A percentile compares a stretch with the other conserved stretches of the same genome.
Conservation (phyloP, 2,329 filamentous ascomycete species). For the Aspergillus pseudoglaucus region DNA sequence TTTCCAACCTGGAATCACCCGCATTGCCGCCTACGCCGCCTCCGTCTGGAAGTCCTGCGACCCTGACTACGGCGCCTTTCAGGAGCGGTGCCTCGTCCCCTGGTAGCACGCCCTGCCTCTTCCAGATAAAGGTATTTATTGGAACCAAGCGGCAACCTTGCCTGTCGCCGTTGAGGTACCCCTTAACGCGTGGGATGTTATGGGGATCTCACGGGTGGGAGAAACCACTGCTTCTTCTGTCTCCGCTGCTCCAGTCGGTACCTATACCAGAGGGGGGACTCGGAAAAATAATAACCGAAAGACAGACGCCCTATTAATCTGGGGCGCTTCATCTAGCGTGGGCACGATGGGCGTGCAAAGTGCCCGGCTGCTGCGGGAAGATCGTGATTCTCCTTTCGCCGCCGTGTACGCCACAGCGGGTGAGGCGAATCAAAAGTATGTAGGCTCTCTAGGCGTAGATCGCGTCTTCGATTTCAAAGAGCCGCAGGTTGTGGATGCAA, state of each 20-base stretch:
- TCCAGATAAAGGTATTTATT: constrained; percentile 28
- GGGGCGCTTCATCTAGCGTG: constrained; percentile 43
- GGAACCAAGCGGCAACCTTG: constrained; percentile 37
- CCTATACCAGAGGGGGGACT: neutral
- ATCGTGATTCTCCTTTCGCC: constrained; percentile 25
- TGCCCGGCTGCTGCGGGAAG: constrained; percentile 30
- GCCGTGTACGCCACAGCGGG: constrained; percentile 41
- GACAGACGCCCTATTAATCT: constrained; percentile 35
- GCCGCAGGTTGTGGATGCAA: constrained; percentile 16
- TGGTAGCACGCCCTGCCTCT: constrained; percentile 37
- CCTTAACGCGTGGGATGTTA: constrained; percentile 34
- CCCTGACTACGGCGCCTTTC: constrained; percentile 45
- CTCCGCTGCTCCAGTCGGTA: neutral
- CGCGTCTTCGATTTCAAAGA: constrained; percentile 40
- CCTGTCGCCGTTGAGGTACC: constrained; percentile 35
- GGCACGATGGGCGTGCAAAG: constrained; percentile 41
- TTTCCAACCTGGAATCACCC: constrained; percentile 31
- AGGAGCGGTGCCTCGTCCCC: constrained; percentile 38
- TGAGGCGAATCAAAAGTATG: constrained; percentile 26
- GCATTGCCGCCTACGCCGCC: constrained; percentile 35
- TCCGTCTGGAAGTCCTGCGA: constrained; percentile 38
- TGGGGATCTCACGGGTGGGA: constrained; percentile 26
- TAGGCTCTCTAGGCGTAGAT: constrained; percentile 24
- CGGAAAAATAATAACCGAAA: constrained; percentile 7
- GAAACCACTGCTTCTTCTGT: constrained; percentile 6